Base-by-base conservation (phyloP, 208 protist genomes). In the Leishmania tropica region DNA sequence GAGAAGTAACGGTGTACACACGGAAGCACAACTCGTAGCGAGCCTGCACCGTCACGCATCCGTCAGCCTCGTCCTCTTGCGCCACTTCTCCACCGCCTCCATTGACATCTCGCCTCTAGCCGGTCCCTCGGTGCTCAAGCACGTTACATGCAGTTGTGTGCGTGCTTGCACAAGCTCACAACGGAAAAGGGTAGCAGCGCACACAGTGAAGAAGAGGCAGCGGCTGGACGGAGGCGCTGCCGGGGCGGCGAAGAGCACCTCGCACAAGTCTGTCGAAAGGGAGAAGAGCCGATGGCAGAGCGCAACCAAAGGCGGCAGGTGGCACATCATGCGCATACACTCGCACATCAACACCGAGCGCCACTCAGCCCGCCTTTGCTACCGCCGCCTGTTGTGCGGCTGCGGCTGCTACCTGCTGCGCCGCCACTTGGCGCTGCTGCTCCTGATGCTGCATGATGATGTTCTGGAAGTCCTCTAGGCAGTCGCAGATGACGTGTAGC, bases 381-480 rank as follows among this genome's bases (percentile, higher is more conserved):
- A 40, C 35, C 35, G 53, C 37, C 3, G 78, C 35, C 42, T 81
- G 74, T 56, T 68, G 77, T 24, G 77, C 74, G 21, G 73, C 74
- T n/a, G 60, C 6, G 4, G 65, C 75, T 31, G 60, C 68, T 10
- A 75, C 75, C 37, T 73, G 76, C 76, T 80, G 76, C 15, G 51
- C 71, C 28, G 75, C 72, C 3, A 78, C 72, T 35, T 40, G 53
- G 10, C 65, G 75, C 62, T 85, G 75, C 42, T 80, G 75, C 76
- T 97, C 87, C 65, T 92, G 88, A 67, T 97, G 92, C 65, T 90
- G 83, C 76, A 88, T 81, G 64, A 97, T 92, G 35, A 98, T 91
- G 45, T 82, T 85, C 77, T 96, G 94, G 80, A 97, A 98, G 85
- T 98, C 96, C n/a, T 93, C 93, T 5, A 98, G 81, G 81, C 94